Percentiles rank a stretch among this genome's conserved stretches.
Evolutionary conservation across 139 green algal genomes (phyloP).

Genomic region (Chlorella sp.): DNA sequence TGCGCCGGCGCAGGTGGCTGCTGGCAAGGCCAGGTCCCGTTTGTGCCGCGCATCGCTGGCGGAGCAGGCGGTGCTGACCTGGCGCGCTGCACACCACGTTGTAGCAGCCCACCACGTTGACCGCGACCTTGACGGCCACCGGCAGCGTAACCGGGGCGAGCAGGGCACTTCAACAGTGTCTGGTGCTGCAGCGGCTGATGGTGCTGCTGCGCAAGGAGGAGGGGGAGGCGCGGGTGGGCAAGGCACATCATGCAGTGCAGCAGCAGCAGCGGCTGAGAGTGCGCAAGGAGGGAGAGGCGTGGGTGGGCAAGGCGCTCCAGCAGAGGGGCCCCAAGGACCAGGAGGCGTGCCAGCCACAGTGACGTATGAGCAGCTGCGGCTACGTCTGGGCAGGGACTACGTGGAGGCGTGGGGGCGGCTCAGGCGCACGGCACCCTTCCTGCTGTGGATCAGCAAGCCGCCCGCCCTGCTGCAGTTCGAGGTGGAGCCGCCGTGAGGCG

Average conservation of each 20-base stretch:
- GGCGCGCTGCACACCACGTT: no score
- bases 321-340: no score
- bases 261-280: neutral
- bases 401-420: neutral
- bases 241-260: neutral
- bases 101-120: no score
- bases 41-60: slow-evolving; percentile 32
- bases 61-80: neutral
- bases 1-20: no score
- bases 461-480: neutral
- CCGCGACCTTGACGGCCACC: no score
- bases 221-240: neutral
- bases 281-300: no score
- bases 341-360: neutral
- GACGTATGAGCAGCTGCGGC: neutral
- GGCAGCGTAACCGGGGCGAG: no score
- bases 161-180: no score
- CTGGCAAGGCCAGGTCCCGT: slow-evolving; percentile 33
- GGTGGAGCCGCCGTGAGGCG: neutral
- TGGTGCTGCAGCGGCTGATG: no score
- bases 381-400: neutral
- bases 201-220: neutral
- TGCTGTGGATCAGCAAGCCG: neutral
- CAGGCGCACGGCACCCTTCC: neutral
- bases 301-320: no score